Evolutionary conservation across 345 rosid species (phyloP), one percentile per base, ranked within the genome.

Genomic region (Lenwebbia sp.): DNA sequence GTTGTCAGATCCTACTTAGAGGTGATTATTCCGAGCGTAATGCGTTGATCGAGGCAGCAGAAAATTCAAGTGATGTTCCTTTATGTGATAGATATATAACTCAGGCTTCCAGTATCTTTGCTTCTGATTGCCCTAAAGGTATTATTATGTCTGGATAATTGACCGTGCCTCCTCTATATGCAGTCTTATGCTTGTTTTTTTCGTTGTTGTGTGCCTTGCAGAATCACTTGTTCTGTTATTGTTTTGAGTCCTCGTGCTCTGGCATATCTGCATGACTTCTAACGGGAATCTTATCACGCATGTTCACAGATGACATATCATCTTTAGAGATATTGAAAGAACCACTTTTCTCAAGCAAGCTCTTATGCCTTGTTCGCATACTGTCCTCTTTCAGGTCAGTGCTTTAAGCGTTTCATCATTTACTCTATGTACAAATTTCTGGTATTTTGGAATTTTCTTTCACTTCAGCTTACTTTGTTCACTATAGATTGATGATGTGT

Each of bases 301-400:
- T 70, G 78, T 70, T 70, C 13, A 21, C 47, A 70, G 81, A 37
- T 37, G 81, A 92, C 88, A 53, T 95, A 85, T 90, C 96, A 87
- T 60, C 85, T 86, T 40, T 88, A 78, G 94, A 91, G 87, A 92
- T 90, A 83, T 86, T 95, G 86, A 90, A 87, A 91, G 95, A 95
- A 89, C 99, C 99, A 82, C 92, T 93, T 90, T 96, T 95, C 92
- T 95, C 99, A 47, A 87, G 83, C 86, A 96, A 96, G 93, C 92
- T 96, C 85, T 85, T 92, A 83, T 88, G 95, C 86, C 94, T 96
- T 58, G 91, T 95, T 88, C 93, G 87, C 88, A 91, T 96, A 89
- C 99, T 96, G 85, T 93, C 95, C 41, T 87, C 91, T 89, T 95
- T 94, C 98, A 95, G 98, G 99, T 96, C 88, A 82, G 96, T 89